A percentile compares a stretch with the other conserved stretches of the same genome.
These are phyloP conservation scores for Chionographis japonica DNA, from an alignment of 106 monocot genomes.

Conservation along the genomic window DNA sequence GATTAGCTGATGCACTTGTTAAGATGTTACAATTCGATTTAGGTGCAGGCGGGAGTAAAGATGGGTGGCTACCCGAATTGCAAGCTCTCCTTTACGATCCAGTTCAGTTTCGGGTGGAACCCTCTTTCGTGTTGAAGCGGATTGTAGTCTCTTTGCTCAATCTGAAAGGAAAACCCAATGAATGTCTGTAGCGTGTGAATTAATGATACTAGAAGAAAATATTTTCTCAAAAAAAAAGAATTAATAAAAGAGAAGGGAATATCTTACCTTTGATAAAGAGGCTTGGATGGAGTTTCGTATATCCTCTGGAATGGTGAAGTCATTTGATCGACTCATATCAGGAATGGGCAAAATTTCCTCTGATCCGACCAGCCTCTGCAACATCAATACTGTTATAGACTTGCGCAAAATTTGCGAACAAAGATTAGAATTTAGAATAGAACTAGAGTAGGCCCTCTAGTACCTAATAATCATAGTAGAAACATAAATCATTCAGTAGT, in stretches of 20 bases:
- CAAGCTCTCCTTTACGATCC: conserved; percentile 78
- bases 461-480: background rate
- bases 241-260: background rate
- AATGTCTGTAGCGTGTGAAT: background rate
- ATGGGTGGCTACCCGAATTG: conserved; percentile 57
- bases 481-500: too few species aligned
- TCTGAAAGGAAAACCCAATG: conserved; percentile 24
- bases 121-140: conserved; percentile 84
- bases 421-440: background rate
- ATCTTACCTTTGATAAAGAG: conserved; percentile 57
- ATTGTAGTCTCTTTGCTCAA: conserved; percentile 70
- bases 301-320: conserved; percentile 37
- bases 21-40: background rate
- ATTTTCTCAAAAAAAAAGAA: too few species aligned
- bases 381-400: conserved; percentile 5
- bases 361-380: conserved; percentile 72
- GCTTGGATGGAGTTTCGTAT: conserved; percentile 38
- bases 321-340: conserved; percentile 22
- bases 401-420: background rate
- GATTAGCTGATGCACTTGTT: background rate
- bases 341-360: conserved; percentile 77
- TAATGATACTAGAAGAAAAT: too few species aligned
- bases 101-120: conserved; percentile 60
- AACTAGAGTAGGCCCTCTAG: background rate
- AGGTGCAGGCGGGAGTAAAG: background rate